Evolutionary conservation across 352 stramenopile genomes (phyloP), one percentile per base, ranked within the genome.

Genomic region (Phytopythium mirpurense): DNA sequence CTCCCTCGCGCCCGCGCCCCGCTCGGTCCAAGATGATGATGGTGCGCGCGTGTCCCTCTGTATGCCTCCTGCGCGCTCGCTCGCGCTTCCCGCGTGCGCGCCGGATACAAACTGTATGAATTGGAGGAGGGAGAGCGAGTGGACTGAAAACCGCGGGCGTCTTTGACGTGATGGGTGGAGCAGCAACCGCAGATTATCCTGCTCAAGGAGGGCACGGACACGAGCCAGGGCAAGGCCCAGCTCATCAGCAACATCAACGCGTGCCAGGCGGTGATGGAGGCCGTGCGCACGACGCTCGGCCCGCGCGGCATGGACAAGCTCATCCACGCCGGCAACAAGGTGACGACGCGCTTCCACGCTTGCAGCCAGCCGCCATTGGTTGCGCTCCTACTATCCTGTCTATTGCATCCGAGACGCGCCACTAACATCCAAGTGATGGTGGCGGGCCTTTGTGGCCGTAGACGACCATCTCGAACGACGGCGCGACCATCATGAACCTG

Each of bases 291-390:
- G 27, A 99, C 96, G 14, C 78, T 99, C 26, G 97, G 97, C 23
- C 97, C 96, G 26, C 88, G 96, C 27, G 97, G 97, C 57, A 99
- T 99, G 95, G 97, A 99, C 83, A 99, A 99, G 72, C 83, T 99
- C n/a, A 94, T 99, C 40, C 95, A 98, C 60, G 77, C 93, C 27
- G 83, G 85, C 51, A 77, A 73, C 50, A 90, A 88, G 63, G 68
- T 78, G 43, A 47, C 32, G 29, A 11, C 12, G 10, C 14, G 40
- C 18, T 41, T 43, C n/a, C n/a, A n/a, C n/a, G n/a, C n/a, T n/a
- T n/a, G n/a, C n/a, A n/a, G n/a, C n/a, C n/a, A n/a, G n/a, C n/a
- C n/a, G n/a, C n/a, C n/a, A n/a, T n/a, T n/a, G n/a, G n/a, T n/a
- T n/a, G n/a, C n/a, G n/a, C n/a, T n/a, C n/a, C n/a, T n/a, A n/a